Evolutionary conservation across 176 grass and related monocot species (phyloP).

Genomic region (Oryza glumipatula): DNA sequence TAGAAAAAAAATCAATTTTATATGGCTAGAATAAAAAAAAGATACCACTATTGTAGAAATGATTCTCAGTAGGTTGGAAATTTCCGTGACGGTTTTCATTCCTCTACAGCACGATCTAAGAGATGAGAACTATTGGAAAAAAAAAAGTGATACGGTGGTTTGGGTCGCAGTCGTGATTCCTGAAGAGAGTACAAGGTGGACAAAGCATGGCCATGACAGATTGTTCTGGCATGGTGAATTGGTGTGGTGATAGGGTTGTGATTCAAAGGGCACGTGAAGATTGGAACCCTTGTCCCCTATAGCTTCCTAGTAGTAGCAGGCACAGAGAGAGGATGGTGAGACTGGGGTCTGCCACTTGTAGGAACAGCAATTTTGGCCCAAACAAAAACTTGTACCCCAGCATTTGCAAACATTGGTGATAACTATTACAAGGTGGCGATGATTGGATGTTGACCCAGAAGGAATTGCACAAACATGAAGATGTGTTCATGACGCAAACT

Average conservation of each 20-base stretch:
- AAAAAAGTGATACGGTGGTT: neutral
- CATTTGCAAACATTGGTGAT: slow-evolving; percentile 1
- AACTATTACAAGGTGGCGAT: slow-evolving; percentile 20
- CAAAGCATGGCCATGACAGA: neutral
- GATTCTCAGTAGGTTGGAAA: too few relatives aligned
- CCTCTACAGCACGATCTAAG: neutral
- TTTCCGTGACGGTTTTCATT: too few relatives aligned
- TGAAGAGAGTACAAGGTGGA: neutral
- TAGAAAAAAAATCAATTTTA: too few relatives aligned
- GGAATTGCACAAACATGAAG: slow-evolving; percentile 35
- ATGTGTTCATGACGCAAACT: slow-evolving; percentile 34
- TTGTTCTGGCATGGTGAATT: neutral
- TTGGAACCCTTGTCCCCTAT: slow-evolving; percentile 10
- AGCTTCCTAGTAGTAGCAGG: neutral
- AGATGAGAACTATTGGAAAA: too few relatives aligned
- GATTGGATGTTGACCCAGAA: slow-evolving; percentile 39
- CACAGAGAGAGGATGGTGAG: neutral
- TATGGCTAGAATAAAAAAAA: too few relatives aligned
- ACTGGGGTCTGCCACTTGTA: neutral
- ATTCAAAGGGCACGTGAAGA: slow-evolving; percentile 10
- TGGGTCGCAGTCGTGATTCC: neutral
- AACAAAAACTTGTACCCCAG: neutral
- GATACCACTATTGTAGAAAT: too few relatives aligned
- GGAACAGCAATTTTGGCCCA: slow-evolving; percentile 5
- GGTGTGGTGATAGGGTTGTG: neutral